Evolutionary conservation across 2,329 filamentous ascomycete genomes (phyloP).

Genomic region (Trichoderma koningii): DNA sequence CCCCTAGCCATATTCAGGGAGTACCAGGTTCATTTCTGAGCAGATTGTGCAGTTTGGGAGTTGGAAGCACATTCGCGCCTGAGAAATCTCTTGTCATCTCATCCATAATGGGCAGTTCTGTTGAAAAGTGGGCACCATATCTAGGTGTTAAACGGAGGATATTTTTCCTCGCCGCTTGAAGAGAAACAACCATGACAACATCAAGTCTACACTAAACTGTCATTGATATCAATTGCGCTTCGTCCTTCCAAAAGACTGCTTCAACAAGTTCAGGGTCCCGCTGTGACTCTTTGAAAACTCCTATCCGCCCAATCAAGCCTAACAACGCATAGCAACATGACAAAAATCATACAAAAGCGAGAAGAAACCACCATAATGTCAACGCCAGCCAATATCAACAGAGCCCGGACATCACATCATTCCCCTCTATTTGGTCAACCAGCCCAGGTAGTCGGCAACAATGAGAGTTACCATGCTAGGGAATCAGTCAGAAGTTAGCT

Average conservation of each 20-base stretch:
- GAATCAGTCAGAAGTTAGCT: slow-evolving; percentile 30
- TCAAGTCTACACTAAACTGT: slow-evolving; percentile 14
- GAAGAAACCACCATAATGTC: slow-evolving; percentile 25
- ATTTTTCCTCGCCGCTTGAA: slow-evolving; percentile 1
- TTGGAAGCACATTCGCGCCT: too few species aligned
- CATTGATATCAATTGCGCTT: slow-evolving; percentile 1
- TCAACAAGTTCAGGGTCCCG: slow-evolving; percentile 4
- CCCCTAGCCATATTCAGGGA: too few species aligned
- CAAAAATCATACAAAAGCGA: neutral
- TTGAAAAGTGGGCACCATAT: slow-evolving; percentile 3
- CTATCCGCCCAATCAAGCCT: slow-evolving; percentile 3
- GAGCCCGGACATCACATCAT: neutral
- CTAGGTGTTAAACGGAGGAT: neutral
- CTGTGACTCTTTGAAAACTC: slow-evolving; percentile 18
- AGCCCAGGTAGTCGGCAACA: slow-evolving; percentile 63
- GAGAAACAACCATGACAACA: neutral
- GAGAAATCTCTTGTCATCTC: neutral
- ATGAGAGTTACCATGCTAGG: slow-evolving; percentile 63
- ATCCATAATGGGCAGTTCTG: neutral
- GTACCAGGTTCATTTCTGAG: too few species aligned
- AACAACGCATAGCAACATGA: slow-evolving; percentile 18
- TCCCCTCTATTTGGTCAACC: slow-evolving; percentile 53
- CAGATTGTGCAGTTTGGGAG: neutral
- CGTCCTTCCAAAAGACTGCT: slow-evolving; percentile 6
- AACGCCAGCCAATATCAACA: slow-evolving; percentile 31